phyloP scores from a whole-genome alignment of 176 grass and related monocot genomes.

The Rhipidocladum racemiflorum region DNA sequence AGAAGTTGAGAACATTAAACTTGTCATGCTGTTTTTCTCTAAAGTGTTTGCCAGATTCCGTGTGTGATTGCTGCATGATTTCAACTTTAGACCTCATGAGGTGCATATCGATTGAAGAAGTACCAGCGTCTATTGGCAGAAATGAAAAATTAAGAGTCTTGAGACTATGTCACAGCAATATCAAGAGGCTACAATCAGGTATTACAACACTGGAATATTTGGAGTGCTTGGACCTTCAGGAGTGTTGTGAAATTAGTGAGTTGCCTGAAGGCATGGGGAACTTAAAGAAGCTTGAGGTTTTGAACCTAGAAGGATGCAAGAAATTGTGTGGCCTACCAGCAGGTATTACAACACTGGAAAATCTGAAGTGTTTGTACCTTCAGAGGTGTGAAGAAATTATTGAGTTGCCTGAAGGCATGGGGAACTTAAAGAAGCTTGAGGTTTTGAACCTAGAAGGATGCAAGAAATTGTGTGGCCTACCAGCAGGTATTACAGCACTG shows the following conservation, averaged over 20 bases:
- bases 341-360: neutral
- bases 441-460: no score
- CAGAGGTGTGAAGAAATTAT: no score
- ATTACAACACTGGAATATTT: neutral
- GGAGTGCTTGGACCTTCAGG: neutral
- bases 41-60: neutral
- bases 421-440: no score
- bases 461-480: no score
- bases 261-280: no score
- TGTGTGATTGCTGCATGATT: constrained; percentile 10
- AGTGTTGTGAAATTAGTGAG: no score
- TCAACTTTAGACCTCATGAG: neutral
- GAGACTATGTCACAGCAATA: neutral
- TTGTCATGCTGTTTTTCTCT: neutral
- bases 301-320: no score
- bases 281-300: no score
- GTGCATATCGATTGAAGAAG: no score
- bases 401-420: no score
- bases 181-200: neutral
- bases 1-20: neutral
- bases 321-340: no score
- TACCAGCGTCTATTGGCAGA: neutral
- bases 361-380: neutral
- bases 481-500: neutral
- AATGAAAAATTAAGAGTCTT: neutral